Base-by-base conservation (phyloP, 2,329 filamentous ascomycete genomes). In the Exophiala xenobiotica region DNA sequence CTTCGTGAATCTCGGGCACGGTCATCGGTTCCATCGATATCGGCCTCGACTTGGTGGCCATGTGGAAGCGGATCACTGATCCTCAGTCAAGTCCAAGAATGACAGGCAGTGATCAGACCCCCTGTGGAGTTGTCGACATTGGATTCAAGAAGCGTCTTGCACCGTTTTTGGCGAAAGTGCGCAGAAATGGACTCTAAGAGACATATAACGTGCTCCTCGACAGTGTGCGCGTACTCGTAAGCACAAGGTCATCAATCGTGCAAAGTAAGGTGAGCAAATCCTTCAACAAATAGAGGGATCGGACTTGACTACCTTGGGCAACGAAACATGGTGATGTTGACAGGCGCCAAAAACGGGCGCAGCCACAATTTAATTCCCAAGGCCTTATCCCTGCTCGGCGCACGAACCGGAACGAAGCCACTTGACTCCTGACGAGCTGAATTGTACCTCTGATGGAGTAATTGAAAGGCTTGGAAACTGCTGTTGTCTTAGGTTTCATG, bases 11-110 rank as follows among this genome's bases (percentile, higher is more conserved):
- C 19, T 20, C 26, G 7, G 39, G 38, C 23, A 24, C 20, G 2
- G 42, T 14, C 16, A 18, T 46, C 12, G 44, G 27, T 23, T 44
- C 29, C 11, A 29, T 22, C 18, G 50, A 46, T 29, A 56, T 45
- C 12, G 23, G 42, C n/a, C 38, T 41, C 9, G 43, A 33, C 19
- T 24, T 42, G 18, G 29, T 37, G 12, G n/a, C 39, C 38, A 44
- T 44, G 29, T 44, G 41, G 19, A 40, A 22, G 19, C 38, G 20
- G n/a, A n/a, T 18, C 19, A 8, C 38, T 20, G 14, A 9, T 40
- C 20, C 38, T n/a, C 37, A 20, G 26, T 42, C 38, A 42, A 22
- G 16, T 27, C 9, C 16, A 14, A 33, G 8, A 22, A 3, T 41
- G 43, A 46, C 26, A 35, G 27, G 37, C 29, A 14, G 22, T 29